Evolutionary conservation across 805 yeast species (phyloP).

Genomic region (Saturnispora bothae): DNA sequence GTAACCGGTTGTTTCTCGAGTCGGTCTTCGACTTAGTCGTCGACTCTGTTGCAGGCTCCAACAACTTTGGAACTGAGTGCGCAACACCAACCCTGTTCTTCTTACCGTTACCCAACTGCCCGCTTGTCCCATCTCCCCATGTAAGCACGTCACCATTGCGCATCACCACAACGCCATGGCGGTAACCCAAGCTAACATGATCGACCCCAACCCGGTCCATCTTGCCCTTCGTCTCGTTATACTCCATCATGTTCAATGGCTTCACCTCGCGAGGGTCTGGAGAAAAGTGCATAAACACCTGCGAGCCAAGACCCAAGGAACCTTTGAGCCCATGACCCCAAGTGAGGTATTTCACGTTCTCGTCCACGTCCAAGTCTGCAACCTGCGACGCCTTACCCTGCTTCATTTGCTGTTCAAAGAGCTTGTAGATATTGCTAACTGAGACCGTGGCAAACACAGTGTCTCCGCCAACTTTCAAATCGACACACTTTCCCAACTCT

Average conservation of each 20-base stretch:
- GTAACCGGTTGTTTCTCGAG: slow-evolving; percentile 1
- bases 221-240: slow-evolving; percentile 34
- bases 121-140: slow-evolving; percentile 80
- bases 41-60: slow-evolving; percentile 39
- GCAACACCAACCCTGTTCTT: slow-evolving; percentile 50
- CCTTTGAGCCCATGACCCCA: slow-evolving; percentile 85
- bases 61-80: slow-evolving; percentile 37
- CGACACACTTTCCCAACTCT: slow-evolving; percentile 36
- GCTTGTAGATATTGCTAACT: slow-evolving; percentile 26
- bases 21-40: background rate
- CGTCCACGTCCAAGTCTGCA: slow-evolving; percentile 12
- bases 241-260: slow-evolving; percentile 42
- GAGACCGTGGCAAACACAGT: slow-evolving; percentile 43
- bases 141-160: slow-evolving; percentile 53
- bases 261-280: slow-evolving; percentile 53
- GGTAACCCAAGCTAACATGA: slow-evolving; percentile 49
- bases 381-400: slow-evolving; percentile 10
- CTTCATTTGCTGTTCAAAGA: slow-evolving; percentile 25
- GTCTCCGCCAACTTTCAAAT: slow-evolving; percentile 62
- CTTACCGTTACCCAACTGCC: slow-evolving; percentile 82
- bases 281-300: slow-evolving; percentile 54
- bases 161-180: slow-evolving; percentile 54
- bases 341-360: slow-evolving; percentile 30
- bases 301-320: slow-evolving; percentile 68
- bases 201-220: slow-evolving; percentile 38